Base-by-base conservation (phyloP, 805 yeast genomes). In the Suhomyces sp. region DNA sequence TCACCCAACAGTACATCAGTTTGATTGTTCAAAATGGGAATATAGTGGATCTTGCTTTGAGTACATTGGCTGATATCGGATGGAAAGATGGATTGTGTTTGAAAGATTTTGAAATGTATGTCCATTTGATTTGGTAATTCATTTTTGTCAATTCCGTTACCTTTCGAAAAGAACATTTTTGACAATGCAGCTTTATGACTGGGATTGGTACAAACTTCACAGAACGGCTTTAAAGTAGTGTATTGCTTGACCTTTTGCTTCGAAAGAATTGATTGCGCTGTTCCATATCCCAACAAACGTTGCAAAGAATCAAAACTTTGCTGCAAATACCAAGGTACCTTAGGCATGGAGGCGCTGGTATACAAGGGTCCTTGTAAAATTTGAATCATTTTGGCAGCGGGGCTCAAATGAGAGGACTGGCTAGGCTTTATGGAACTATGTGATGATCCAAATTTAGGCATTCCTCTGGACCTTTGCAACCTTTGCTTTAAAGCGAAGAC, bases 1-100 rank as follows among this genome's bases (percentile, higher is more conserved):
- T 92, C 97, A 0, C 97, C 97, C 6, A 89, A 65, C 15, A 77
- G 69, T 2, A 70, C 50, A 60, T 93, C 97, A 0, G 97, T 90
- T 51, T 81, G 84, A n/a, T 37, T 57, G 49, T 60, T 63, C 21
- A 63, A 52, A 4, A 69, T 57, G 1, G 74, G 73, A 19, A 71
- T 53, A 48, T 51, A 65, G 53, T 71, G 76, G 15, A 60, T 60
- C 45, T 65, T 70, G 6, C 31, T 44, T 27, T 58, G 59, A 8
- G 61, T 52, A 51, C 74, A 69, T 33, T 59, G 55, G 39, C 53
- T 61, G 2, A 63, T 47, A 9, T 62, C 65, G 17, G 54, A 52
- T 2, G 60, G 45, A 8, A 68, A 47, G 6, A 58, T 46, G 13
- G 53, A 51, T 21, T 53, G 46, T 8, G 27, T 24, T 13, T 48